Conservation (phyloP, 768 basidiomycete species). For the Tulasnella sp. region DNA sequence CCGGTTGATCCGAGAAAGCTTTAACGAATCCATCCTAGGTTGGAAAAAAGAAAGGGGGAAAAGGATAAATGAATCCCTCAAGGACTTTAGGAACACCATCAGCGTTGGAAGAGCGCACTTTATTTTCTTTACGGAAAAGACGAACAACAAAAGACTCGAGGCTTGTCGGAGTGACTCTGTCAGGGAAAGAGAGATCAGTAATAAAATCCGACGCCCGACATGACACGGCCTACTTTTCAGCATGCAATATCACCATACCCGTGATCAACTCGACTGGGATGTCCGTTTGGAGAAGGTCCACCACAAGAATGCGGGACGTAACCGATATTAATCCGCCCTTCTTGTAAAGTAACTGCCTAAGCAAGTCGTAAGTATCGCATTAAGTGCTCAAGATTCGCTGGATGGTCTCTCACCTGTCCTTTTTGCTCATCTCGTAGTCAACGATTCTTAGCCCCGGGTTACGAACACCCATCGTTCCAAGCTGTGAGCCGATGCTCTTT, state of each 20-base stretch:
- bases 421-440: slow-evolving; percentile 71
- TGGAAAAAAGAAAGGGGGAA: too few relatives aligned
- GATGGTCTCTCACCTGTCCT: slow-evolving; percentile 59
- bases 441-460: slow-evolving; percentile 80
- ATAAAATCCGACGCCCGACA: not conserved
- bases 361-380: not conserved
- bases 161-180: slow-evolving; percentile 76
- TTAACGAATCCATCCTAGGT: slow-evolving; percentile 77
- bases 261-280: slow-evolving; percentile 83
- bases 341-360: slow-evolving; percentile 79
- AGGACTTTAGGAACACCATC: not conserved
- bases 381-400: not conserved
- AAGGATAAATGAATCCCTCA: not conserved
- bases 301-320: slow-evolving; percentile 89
- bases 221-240: slow-evolving; percentile 62
- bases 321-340: slow-evolving; percentile 86
- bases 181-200: not conserved
- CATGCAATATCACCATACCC: slow-evolving; percentile 84
- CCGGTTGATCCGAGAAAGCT: slow-evolving; percentile 95
- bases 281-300: slow-evolving; percentile 86
- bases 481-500: slow-evolving; percentile 83
- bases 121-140: slow-evolving; percentile 85
- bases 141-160: slow-evolving; percentile 92
- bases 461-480: slow-evolving; percentile 86
- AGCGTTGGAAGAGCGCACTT: slow-evolving; percentile 34